A percentile compares a stretch with the other conserved stretches of the same genome.
phyloP scores from a whole-genome alignment of 2,329 filamentous ascomycete genomes.

The Beauveria brongniartii region DNA sequence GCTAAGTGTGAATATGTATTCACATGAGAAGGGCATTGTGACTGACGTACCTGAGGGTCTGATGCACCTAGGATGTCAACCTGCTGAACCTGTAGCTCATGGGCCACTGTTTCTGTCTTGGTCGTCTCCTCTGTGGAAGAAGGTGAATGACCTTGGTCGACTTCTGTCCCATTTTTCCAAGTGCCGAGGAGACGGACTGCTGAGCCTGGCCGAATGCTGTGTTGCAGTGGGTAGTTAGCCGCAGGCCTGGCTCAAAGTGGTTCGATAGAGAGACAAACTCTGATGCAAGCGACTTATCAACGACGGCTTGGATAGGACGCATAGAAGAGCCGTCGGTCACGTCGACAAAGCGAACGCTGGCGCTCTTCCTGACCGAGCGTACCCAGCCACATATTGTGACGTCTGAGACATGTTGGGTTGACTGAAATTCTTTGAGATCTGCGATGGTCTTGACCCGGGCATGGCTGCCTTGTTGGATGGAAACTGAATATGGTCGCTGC shows the following conservation, averaged over 20 bases:
- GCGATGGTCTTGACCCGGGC: conserved; percentile 38
- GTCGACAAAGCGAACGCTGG: conserved; percentile 72
- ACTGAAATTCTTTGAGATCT: conserved; percentile 46
- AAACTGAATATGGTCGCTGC: conserved; percentile 26
- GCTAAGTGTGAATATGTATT: not conserved
- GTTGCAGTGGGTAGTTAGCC: conserved; percentile 20
- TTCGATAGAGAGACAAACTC: conserved; percentile 47
- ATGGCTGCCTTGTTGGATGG: conserved; percentile 19
- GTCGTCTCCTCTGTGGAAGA: not conserved
- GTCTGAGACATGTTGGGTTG: conserved; percentile 34
- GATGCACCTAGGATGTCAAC: conserved; percentile 68
- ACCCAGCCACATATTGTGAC: conserved; percentile 70
- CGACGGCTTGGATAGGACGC: conserved; percentile 69
- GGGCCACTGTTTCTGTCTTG: conserved; percentile 20
- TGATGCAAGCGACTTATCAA: conserved; percentile 62
- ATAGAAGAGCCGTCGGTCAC: conserved; percentile 82
- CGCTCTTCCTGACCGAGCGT: conserved; percentile 78
- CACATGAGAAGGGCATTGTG: not conserved
- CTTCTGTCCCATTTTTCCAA: conserved; percentile 44
- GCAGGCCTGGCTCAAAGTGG: conserved; percentile 14
- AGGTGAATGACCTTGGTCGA: not conserved
- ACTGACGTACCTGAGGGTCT: conserved; percentile 61
- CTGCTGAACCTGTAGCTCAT: conserved; percentile 69
- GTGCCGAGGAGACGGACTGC: conserved; percentile 70
- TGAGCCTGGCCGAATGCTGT: conserved; percentile 71